A percentile compares a stretch with the other conserved stretches of the same genome.
Conservation (phyloP, 192 early-diverging fungal species). For the Polychytrium aggregatum region DNA sequence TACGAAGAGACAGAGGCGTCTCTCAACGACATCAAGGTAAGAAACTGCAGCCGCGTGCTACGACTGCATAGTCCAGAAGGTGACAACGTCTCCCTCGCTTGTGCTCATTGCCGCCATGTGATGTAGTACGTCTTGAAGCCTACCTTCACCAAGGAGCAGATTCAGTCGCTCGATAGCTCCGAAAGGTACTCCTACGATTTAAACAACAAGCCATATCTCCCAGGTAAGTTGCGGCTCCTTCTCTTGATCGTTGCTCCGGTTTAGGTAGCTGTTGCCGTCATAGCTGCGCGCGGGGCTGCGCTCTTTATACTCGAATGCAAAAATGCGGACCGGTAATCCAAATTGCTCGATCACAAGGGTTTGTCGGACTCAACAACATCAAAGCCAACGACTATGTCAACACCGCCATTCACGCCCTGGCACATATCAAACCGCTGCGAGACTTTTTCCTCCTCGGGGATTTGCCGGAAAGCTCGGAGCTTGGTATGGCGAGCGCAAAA, state of each 20-base stretch:
- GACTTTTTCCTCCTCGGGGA: constrained; percentile 66
- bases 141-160: constrained; percentile 55
- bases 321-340: too few relatives aligned
- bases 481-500: constrained; percentile 20
- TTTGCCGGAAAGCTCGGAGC: constrained; percentile 16
- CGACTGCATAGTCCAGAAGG: too few relatives aligned
- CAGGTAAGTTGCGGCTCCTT: constrained; percentile 35
- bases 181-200: constrained; percentile 61
- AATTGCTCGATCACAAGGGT: constrained; percentile 40
- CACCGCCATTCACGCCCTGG: constrained; percentile 76
- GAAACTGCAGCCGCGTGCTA: too few relatives aligned
- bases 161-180: constrained; percentile 54
- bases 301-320: too few relatives aligned
- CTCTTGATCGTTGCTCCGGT: not conserved
- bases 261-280: too few relatives aligned
- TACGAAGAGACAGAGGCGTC: constrained; percentile 83
- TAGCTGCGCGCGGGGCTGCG: too few relatives aligned
- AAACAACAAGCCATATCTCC: constrained; percentile 70
- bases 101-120: too few relatives aligned
- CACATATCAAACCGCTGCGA: constrained; percentile 76
- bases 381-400: constrained; percentile 95
- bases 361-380: constrained; percentile 88
- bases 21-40: constrained; percentile 83
- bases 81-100: too few relatives aligned
- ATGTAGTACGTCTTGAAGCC: constrained; percentile 75